A percentile compares a stretch with the other conserved stretches of the same genome.
These are phyloP conservation scores for Melanomma pulvis-pyrius DNA, from an alignment of 495 filamentous ascomycete species.

Conservation along the genomic window DNA sequence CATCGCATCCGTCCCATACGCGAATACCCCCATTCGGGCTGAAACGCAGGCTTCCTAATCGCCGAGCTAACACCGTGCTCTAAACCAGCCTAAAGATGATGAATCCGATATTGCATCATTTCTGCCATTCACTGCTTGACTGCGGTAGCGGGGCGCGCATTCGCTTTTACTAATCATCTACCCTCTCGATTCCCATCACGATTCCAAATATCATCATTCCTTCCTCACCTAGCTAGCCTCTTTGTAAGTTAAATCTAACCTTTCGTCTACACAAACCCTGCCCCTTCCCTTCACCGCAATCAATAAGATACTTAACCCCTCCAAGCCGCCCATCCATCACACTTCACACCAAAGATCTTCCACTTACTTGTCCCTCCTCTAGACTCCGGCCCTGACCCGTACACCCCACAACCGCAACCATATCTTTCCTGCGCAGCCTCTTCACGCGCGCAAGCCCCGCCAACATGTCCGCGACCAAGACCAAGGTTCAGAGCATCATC, in stretches of 20 bases:
- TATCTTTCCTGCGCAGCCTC: conserved; percentile 73
- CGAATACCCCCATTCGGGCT: conserved; percentile 13
- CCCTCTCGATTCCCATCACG: not conserved
- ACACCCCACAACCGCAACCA: conserved; percentile 35
- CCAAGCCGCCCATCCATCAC: too few species aligned
- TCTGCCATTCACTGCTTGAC: not conserved
- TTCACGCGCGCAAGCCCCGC: conserved; percentile 66
- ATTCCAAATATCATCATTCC: conserved; percentile 4
- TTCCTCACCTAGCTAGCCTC: not conserved
- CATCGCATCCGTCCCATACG: conserved; percentile 13
- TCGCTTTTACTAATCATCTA: conserved; percentile 14
- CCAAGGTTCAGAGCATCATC: conserved; percentile 84
- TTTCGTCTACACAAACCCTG: not conserved
- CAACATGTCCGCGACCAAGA: conserved; percentile 82
- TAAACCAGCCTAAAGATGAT: conserved; percentile 12
- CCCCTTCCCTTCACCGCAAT: not conserved
- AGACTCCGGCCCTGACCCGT: too few species aligned
- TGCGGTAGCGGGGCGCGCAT: conserved; percentile 6
- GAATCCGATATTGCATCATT: conserved; percentile 29
- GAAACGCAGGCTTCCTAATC: not conserved
- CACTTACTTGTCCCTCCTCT: too few species aligned
- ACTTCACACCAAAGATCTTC: too few species aligned
- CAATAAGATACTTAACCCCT: too few species aligned
- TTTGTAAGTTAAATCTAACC: not conserved
- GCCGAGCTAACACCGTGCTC: conserved; percentile 1